Conservation (phyloP, 257 asterid species). For the Haberlea rhodopensis region DNA sequence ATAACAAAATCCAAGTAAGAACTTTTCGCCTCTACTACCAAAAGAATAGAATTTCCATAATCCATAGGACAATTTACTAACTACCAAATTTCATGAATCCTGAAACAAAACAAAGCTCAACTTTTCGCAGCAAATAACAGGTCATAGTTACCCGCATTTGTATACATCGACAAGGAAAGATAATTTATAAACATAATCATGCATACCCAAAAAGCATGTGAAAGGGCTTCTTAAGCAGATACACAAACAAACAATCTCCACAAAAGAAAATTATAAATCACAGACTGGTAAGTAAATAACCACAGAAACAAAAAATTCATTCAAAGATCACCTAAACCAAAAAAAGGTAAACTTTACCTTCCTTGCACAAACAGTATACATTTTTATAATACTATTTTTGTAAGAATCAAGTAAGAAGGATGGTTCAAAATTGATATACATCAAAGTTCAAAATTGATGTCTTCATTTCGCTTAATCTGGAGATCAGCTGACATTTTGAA, state of each 20-base stretch:
- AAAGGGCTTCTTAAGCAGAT: background rate
- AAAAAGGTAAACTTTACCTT: background rate
- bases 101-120: no score
- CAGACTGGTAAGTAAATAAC: background rate
- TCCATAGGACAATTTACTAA: background rate
- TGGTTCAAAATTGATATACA: no score
- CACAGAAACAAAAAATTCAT: constrained; percentile 4
- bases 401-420: no score
- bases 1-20: background rate
- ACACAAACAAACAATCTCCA: background rate
- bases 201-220: background rate
- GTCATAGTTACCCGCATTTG: no score
- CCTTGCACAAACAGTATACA: no score
- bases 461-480: no score
- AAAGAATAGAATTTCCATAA: no score
- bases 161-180: background rate
- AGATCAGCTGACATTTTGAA: no score
- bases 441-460: no score
- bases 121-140: no score
- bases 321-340: background rate
- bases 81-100: background rate
- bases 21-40: background rate
- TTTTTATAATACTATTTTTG: no score
- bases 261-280: no score
- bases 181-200: background rate